Percentiles rank a stretch among this genome's conserved stretches.
Conservation (phyloP, 2,329 filamentous ascomycete species). For the Venturia asperata region DNA sequence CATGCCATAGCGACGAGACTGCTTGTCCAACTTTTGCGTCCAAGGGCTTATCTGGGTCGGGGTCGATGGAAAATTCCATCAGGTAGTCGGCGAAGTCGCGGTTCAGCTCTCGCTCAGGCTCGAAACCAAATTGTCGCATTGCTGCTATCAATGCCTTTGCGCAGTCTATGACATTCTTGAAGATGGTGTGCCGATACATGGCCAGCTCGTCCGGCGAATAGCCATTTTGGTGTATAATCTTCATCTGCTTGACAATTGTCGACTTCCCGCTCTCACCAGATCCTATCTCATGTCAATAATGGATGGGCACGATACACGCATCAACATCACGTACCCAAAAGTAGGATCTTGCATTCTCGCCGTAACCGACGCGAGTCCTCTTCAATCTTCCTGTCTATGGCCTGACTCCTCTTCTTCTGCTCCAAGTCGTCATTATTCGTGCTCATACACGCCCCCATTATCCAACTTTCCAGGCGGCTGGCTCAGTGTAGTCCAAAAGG, state of each 20-base stretch:
- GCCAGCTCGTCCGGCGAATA: conserved; percentile 91
- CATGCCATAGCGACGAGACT: conserved; percentile 81
- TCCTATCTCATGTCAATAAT: conserved; percentile 46
- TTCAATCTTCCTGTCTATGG: conserved; percentile 87
- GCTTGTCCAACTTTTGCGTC: conserved; percentile 75
- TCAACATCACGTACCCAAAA: conserved; percentile 66
- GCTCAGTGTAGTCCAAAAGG: conserved; percentile 7
- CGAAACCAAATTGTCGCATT: conserved; percentile 85
- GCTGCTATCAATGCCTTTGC: conserved; percentile 86
- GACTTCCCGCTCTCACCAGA: conserved; percentile 98
- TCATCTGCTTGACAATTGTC: conserved; percentile 99
- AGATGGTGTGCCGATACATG: conserved; percentile 91
- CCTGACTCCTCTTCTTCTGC: conserved; percentile 92
- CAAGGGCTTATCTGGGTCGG: conserved; percentile 79
- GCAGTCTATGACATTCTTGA: conserved; percentile 97
- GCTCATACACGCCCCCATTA: conserved; percentile 78
- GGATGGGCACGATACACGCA: background rate
- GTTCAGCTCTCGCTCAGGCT: conserved; percentile 65
- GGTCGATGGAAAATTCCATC: conserved; percentile 80
- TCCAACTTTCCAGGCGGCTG: background rate
- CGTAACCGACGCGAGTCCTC: conserved; percentile 89
- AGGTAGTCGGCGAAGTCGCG: conserved; percentile 71
- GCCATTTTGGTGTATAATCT: conserved; percentile 97
- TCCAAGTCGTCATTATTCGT: conserved; percentile 78
- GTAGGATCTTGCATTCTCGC: conserved; percentile 96